These are phyloP conservation scores for Medicago ruthenica DNA, from an alignment of 306 rosid species.

Conservation along the genomic window DNA sequence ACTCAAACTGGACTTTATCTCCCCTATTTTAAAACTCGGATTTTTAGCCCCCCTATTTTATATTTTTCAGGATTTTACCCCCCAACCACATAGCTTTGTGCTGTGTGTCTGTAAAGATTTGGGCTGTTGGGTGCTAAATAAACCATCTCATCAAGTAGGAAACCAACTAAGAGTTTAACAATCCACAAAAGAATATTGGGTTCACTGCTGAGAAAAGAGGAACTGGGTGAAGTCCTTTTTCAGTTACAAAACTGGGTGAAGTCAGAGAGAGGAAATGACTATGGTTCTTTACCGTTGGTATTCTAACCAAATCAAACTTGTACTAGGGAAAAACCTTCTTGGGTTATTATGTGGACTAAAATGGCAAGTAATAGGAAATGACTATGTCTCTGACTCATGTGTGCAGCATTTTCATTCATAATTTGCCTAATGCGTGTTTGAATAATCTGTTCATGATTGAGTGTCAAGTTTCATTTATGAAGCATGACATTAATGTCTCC, in stretches of 20 bases:
- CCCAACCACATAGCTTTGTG: constrained; percentile 33
- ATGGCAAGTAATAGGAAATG: constrained; percentile 10
- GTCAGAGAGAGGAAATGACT: too few relatives aligned
- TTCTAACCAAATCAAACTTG: constrained; percentile 25
- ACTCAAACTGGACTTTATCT: too few relatives aligned
- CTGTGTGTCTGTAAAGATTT: constrained; percentile 5
- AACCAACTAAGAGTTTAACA: constrained; percentile 39
- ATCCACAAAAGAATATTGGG: not conserved
- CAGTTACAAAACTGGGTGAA: too few relatives aligned
- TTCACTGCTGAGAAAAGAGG: too few relatives aligned
- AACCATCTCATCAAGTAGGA: constrained; percentile 29
- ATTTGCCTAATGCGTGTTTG: constrained; percentile 11
- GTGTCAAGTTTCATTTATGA: too few relatives aligned
- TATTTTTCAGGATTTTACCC: too few relatives aligned
- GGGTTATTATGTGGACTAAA: constrained; percentile 27
- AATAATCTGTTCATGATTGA: constrained; percentile 16
- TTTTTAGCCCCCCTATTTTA: too few relatives aligned
- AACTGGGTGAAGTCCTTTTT: too few relatives aligned
- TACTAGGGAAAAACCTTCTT: constrained; percentile 17
- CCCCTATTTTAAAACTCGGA: too few relatives aligned
- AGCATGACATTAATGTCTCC: too few relatives aligned
- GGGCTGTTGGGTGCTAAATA: constrained; percentile 38
- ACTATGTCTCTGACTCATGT: not conserved
- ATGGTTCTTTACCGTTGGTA: constrained; percentile 13
- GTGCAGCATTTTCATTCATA: constrained; percentile 36